Conservation (phyloP, 2,329 filamentous ascomycete genomes). For the Fusarium decemcellulare region DNA sequence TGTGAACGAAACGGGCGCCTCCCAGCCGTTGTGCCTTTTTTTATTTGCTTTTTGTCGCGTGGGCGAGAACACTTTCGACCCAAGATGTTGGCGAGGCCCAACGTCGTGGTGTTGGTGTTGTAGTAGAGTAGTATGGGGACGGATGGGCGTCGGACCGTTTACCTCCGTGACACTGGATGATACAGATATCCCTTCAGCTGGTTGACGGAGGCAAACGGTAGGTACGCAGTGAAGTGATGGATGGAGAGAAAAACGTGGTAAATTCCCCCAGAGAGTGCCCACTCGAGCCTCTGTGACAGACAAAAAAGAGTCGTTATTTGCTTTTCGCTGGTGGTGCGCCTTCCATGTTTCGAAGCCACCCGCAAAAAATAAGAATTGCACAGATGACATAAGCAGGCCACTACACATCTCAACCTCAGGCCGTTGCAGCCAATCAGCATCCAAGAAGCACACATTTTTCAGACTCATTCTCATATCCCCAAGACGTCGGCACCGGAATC, state of each 20-base stretch:
- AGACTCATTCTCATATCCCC: slow-evolving; percentile 47
- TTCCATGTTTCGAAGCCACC: slow-evolving; percentile 24
- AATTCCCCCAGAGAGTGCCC: neutral
- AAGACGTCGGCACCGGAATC: slow-evolving; percentile 21
- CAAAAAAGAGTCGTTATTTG: slow-evolving; percentile 18
- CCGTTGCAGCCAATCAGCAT: slow-evolving; percentile 54
- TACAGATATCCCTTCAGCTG: neutral
- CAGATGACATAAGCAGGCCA: slow-evolving; percentile 44
- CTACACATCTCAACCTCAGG: slow-evolving; percentile 37
- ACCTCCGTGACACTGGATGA: neutral
- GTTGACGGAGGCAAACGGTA: neutral
- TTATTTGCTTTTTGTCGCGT: slow-evolving; percentile 35
- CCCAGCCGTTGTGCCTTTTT: slow-evolving; percentile 9
- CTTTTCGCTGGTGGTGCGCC: slow-evolving; percentile 29
- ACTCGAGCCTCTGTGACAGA: slow-evolving; percentile 5
- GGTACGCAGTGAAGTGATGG: neutral
- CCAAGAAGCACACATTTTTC: slow-evolving; percentile 51
- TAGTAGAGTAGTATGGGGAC: slow-evolving; percentile 4
- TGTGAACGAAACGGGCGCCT: slow-evolving; percentile 7
- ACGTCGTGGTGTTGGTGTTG: slow-evolving; percentile 11
- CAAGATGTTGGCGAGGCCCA: slow-evolving; percentile 12
- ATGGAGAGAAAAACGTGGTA: neutral
- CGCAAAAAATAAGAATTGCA: neutral
- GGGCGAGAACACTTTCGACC: slow-evolving; percentile 10
- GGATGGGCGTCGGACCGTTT: neutral